Evolutionary conservation across 768 basidiomycete species (phyloP).

Genomic region (Mycena pura): DNA sequence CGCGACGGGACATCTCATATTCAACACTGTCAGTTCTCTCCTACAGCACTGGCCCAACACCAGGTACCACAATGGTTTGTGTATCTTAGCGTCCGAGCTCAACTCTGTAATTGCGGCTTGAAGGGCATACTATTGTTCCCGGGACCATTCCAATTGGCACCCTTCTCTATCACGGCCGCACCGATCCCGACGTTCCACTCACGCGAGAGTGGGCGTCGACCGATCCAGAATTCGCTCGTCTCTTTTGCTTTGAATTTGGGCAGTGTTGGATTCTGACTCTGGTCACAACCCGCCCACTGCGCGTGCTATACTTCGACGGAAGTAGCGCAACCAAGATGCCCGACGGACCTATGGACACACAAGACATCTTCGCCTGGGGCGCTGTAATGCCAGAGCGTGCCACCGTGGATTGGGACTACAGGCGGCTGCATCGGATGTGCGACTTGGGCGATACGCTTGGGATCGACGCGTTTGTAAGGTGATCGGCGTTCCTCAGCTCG

Average conservation of each 20-base stretch:
- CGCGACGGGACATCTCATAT: slow-evolving; percentile 20
- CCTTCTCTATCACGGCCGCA: slow-evolving; percentile 45
- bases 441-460: slow-evolving; percentile 47
- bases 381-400: slow-evolving; percentile 16
- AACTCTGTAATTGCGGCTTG: neutral
- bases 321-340: slow-evolving; percentile 41
- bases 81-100: neutral
- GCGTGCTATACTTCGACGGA: slow-evolving; percentile 49
- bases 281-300: slow-evolving; percentile 35
- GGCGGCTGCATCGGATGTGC: slow-evolving; percentile 48
- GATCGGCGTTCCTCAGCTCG: slow-evolving; percentile 1
- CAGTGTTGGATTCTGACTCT: slow-evolving; percentile 34
- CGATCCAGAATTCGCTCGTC: slow-evolving; percentile 46
- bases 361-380: slow-evolving; percentile 46
- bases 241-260: neutral
- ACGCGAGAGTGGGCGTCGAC: slow-evolving; percentile 45
- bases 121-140: slow-evolving; percentile 44
- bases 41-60: slow-evolving; percentile 22
- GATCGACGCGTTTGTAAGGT: slow-evolving; percentile 57
- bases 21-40: slow-evolving; percentile 22
- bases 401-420: slow-evolving; percentile 32
- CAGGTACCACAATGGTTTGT: slow-evolving; percentile 13
- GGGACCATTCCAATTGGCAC: slow-evolving; percentile 43
- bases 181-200: slow-evolving; percentile 32
- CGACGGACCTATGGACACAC: slow-evolving; percentile 42